phyloP scores from a whole-genome alignment of 1,284 basidiomycete genomes.

The Boletus sp. region DNA sequence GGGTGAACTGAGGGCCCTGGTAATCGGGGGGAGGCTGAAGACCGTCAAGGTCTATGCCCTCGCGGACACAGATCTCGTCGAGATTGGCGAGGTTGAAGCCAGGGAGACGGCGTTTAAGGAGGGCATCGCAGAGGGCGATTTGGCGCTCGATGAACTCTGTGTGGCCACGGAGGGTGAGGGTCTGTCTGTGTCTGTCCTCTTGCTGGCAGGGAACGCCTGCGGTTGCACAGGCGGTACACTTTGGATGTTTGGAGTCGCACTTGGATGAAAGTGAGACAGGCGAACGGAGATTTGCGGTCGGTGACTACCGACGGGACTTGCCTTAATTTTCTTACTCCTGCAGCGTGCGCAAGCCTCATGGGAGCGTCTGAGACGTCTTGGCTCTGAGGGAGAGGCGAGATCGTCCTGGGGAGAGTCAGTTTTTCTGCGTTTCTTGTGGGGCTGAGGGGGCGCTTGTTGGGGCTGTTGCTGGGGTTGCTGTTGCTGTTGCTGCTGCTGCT shows the following conservation, averaged over 20 bases:
- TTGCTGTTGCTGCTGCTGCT: conserved; percentile 36
- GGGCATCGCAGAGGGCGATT: conserved; percentile 68
- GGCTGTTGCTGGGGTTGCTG: conserved; percentile 33
- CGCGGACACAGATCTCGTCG: conserved; percentile 60
- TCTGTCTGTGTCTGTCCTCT: conserved; percentile 80
- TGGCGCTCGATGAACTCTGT: conserved; percentile 76
- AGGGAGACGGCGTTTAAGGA: conserved; percentile 69
- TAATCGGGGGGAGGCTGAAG: conserved; percentile 27
- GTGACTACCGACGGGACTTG: conserved; percentile 81
- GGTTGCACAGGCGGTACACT: conserved; percentile 77
- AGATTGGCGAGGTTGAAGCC: conserved; percentile 64
- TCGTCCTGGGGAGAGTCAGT: conserved; percentile 54
- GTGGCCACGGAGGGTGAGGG: conserved; percentile 75
- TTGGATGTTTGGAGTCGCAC: conserved; percentile 85
- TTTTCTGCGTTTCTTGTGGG: conserved; percentile 59
- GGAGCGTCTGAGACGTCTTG: conserved; percentile 75
- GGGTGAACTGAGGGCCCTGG: conserved; percentile 31
- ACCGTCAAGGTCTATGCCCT: conserved; percentile 60
- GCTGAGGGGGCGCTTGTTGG: conserved; percentile 36
- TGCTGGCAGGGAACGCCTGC: conserved; percentile 77
- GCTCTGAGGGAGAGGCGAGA: conserved; percentile 54
- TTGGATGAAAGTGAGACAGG: conserved; percentile 40
- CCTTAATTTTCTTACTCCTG: conserved; percentile 92
- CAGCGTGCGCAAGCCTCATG: conserved; percentile 86
- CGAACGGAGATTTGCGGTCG: conserved; percentile 75